Conservation (phyloP, 306 rosid species). For the Casuarina equisetifolia region DNA sequence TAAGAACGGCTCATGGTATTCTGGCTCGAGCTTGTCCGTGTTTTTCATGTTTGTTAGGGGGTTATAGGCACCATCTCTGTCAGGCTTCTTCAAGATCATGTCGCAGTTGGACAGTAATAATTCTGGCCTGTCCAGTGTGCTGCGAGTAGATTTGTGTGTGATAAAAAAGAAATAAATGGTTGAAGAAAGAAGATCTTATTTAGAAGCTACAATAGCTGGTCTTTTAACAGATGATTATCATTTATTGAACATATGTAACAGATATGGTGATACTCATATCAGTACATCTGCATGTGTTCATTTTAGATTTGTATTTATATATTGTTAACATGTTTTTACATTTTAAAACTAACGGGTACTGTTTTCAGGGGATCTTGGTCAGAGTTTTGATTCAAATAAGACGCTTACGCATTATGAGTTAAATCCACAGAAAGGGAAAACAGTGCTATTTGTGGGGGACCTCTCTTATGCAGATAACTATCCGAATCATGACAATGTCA, state of each 20-base stretch:
- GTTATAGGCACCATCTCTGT: not conserved
- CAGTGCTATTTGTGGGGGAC: conserved; percentile 70
- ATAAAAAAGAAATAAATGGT: not conserved
- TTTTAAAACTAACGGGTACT: not conserved
- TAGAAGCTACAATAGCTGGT: not conserved
- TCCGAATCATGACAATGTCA: conserved; percentile 59
- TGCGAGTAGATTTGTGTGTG: not conserved
- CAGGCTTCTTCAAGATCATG: not conserved
- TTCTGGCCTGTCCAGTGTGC: not conserved
- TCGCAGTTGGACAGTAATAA: not conserved
- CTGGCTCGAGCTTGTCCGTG: not conserved
- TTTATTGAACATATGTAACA: not conserved
- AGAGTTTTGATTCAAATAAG: conserved; percentile 71
- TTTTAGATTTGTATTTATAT: not conserved
- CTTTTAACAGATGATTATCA: not conserved
- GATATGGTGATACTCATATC: not conserved
- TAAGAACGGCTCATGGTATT: not conserved
- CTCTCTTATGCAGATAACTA: conserved; percentile 74
- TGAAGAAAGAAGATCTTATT: not conserved
- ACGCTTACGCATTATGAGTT: conserved; percentile 70
- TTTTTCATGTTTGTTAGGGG: not conserved
- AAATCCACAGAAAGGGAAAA: conserved; percentile 56
- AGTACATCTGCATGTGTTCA: not conserved
- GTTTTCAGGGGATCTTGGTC: conserved; percentile 81
- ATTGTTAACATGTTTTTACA: not conserved